A percentile compares a stretch with the other conserved stretches of the same genome.
Conservation (phyloP, 257 asterid species). For the Nicotiana otophora region DNA sequence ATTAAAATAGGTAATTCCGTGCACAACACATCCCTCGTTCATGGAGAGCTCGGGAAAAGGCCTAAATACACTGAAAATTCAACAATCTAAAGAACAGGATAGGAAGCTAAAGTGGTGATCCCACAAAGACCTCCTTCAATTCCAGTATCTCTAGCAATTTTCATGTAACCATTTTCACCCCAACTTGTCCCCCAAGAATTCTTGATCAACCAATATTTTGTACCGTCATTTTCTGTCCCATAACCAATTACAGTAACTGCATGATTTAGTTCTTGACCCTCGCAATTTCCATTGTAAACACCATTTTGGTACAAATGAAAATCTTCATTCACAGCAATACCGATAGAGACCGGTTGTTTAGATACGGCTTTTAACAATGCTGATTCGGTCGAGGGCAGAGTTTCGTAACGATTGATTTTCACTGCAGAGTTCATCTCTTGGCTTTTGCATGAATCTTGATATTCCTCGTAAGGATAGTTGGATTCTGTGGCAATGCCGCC, state of each 20-base stretch:
- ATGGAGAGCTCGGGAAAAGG: no score
- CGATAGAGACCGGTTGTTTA: background rate
- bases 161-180: slow-evolving; percentile 23
- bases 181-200: slow-evolving; percentile 9
- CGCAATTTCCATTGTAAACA: slow-evolving; percentile 7
- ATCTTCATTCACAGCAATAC: background rate
- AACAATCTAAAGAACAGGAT: slow-evolving; percentile 10
- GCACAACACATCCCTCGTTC: no score
- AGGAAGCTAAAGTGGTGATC: slow-evolving; percentile 7
- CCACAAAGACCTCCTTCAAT: slow-evolving; percentile 12
- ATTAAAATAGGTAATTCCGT: no score
- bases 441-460: slow-evolving; percentile 14
- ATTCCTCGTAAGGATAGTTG: slow-evolving; percentile 14
- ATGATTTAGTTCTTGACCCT: background rate
- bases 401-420: slow-evolving; percentile 12
- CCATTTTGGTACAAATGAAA: slow-evolving; percentile 6
- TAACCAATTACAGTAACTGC: slow-evolving; percentile 16
- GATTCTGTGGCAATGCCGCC: slow-evolving; percentile 9
- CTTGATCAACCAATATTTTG: slow-evolving; percentile 13
- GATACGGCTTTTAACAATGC: background rate
- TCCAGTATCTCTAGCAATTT: slow-evolving; percentile 7
- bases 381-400: background rate
- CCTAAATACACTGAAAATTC: no score
- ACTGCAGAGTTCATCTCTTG: background rate
- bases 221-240: background rate